A percentile compares a stretch with the other conserved stretches of the same genome.
Evolutionary conservation across 768 basidiomycete genomes (phyloP).

Genomic region (Psilocybe tampanensis): DNA sequence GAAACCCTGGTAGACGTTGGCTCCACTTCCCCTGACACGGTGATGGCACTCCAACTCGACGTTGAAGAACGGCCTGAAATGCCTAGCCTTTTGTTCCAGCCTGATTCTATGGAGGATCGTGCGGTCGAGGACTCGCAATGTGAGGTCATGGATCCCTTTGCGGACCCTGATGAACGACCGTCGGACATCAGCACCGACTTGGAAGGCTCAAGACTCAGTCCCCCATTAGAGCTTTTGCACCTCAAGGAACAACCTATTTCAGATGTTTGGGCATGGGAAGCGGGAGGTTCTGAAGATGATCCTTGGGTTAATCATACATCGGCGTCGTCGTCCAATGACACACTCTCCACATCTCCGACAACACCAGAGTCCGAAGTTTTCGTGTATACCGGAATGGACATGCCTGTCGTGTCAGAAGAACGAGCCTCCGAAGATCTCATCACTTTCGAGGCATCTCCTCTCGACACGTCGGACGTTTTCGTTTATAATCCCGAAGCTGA

Average conservation of each 20-base stretch:
- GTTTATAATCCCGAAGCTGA: not conserved
- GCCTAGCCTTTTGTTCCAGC: not conserved
- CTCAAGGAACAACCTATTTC: not conserved
- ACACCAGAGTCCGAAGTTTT: constrained; percentile 10
- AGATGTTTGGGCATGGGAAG: constrained; percentile 9
- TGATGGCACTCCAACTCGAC: not conserved
- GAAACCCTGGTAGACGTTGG: not conserved
- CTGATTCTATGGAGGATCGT: not conserved
- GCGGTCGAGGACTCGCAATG: not conserved
- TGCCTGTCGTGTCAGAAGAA: not conserved
- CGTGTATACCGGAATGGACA: constrained; percentile 6
- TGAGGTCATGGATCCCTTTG: not conserved
- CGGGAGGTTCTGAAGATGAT: not conserved
- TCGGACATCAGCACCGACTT: not conserved
- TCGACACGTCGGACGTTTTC: not conserved
- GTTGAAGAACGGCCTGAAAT: not conserved
- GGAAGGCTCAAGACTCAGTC: not conserved
- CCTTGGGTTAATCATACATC: constrained; percentile 12
- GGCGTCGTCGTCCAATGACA: too few species aligned
- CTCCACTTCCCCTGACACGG: too few species aligned
- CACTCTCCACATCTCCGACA: not conserved
- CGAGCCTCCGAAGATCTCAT: not conserved
- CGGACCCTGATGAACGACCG: not conserved
- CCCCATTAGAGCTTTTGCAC: not conserved
- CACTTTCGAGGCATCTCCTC: not conserved